A percentile compares a stretch with the other conserved stretches of the same genome.
Evolutionary conservation across 1,284 basidiomycete species (phyloP).

Genomic region (Puccinia polysora): DNA sequence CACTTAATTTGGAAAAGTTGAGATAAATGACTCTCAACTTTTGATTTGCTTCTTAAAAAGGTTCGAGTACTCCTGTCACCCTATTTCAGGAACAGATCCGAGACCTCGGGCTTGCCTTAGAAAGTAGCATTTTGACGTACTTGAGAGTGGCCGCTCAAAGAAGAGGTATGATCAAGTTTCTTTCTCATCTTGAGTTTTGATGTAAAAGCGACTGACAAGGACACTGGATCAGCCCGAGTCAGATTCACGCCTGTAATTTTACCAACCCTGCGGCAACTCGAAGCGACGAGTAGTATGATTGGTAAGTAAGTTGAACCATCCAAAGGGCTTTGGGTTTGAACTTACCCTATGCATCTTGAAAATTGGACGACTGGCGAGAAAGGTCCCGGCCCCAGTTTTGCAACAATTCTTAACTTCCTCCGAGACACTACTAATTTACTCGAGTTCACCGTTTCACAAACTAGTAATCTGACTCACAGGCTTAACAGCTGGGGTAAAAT

Average conservation of each 20-base stretch:
- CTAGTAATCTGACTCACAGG: conserved; percentile 14
- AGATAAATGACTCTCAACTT: too few relatives aligned
- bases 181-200: background rate
- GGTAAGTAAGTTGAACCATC: conserved; percentile 32
- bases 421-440: conserved; percentile 31
- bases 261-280: conserved; percentile 29
- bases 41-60: conserved; percentile 1
- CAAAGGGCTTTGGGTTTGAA: too few relatives aligned
- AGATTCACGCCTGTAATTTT: conserved; percentile 38
- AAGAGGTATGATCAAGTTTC: conserved; percentile 11
- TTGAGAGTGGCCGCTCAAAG: conserved; percentile 39
- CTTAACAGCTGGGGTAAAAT: conserved; percentile 42
- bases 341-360: background rate
- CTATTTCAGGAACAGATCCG: conserved; percentile 38
- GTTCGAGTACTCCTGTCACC: conserved; percentile 29
- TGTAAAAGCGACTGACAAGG: background rate
- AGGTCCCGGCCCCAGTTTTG: conserved; percentile 37
- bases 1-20: too few relatives aligned
- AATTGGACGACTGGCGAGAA: background rate
- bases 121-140: conserved; percentile 33
- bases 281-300: conserved; percentile 30
- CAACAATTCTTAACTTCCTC: conserved; percentile 38
- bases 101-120: conserved; percentile 31
- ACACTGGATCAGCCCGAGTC: conserved; percentile 16
- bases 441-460: conserved; percentile 36